These are phyloP conservation scores for Steccherinum ochraceum DNA, from an alignment of 768 basidiomycete species.

Conservation along the genomic window DNA sequence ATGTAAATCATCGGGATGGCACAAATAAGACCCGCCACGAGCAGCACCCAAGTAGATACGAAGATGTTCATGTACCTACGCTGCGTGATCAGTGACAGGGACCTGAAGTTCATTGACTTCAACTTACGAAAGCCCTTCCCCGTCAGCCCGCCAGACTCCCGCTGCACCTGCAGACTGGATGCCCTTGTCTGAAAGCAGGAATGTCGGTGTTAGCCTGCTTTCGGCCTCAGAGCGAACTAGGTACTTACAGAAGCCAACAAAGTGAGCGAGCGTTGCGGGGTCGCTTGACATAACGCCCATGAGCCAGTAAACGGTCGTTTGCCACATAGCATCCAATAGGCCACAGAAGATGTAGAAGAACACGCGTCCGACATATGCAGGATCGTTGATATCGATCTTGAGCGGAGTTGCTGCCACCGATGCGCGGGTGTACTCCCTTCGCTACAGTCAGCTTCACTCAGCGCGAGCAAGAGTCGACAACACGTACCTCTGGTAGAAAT, in stretches of 20 bases:
- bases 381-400: conserved; percentile 57
- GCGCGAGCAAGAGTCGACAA: neutral
- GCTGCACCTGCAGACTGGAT: conserved; percentile 75
- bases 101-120: neutral
- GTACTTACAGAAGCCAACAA: conserved; percentile 73
- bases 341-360: conserved; percentile 70
- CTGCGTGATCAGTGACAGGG: conserved; percentile 4
- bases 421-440: conserved; percentile 53
- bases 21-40: conserved; percentile 55
- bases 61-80: conserved; percentile 62
- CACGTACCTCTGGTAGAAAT: conserved; percentile 31
- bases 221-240: neutral
- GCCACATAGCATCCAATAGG: conserved; percentile 79
- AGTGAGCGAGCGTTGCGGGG: conserved; percentile 70
- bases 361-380: conserved; percentile 46
- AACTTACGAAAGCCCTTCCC: conserved; percentile 51
- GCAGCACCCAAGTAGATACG: conserved; percentile 67
- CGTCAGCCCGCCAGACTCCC: conserved; percentile 68
- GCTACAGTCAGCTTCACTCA: neutral
- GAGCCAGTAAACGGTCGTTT: conserved; percentile 76
- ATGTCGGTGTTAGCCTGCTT: no score
- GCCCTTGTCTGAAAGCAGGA: conserved; percentile 58
- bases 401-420: conserved; percentile 26
- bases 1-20: conserved; percentile 69
- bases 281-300: conserved; percentile 86